Conservation (phyloP, 805 yeast species). For the Schizosaccharomyces octosporus region DNA sequence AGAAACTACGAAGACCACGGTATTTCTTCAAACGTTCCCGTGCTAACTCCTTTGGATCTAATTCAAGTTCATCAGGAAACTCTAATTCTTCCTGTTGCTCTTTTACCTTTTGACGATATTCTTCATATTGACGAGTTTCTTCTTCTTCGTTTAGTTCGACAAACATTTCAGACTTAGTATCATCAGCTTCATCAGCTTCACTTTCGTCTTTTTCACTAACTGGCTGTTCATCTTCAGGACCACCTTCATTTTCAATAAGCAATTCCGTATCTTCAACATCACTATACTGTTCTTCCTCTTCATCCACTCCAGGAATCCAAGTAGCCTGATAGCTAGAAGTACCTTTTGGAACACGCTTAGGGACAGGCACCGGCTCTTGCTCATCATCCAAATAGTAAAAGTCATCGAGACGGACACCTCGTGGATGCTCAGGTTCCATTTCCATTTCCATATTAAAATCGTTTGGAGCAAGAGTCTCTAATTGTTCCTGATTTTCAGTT, state of each 20-base stretch:
- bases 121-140: constrained; percentile 45
- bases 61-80: constrained; percentile 86
- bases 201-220: constrained; percentile 3
- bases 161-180: constrained; percentile 25
- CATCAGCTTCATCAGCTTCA: constrained; percentile 1
- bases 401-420: constrained; percentile 34
- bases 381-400: constrained; percentile 23
- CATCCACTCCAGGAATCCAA: constrained; percentile 31
- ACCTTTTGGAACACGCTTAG: constrained; percentile 34
- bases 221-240: constrained; percentile 10
- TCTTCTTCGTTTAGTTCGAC: constrained; percentile 61
- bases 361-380: constrained; percentile 10
- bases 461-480: constrained; percentile 11
- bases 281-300: constrained; percentile 10
- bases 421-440: constrained; percentile 14
- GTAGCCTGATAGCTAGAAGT: constrained; percentile 54
- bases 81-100: constrained; percentile 42
- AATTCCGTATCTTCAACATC: constrained; percentile 8
- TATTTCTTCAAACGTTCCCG: constrained; percentile 50
- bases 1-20: constrained; percentile 67
- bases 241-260: constrained; percentile 13
- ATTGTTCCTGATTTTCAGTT: constrained; percentile 11
- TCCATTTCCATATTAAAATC: constrained; percentile 10
- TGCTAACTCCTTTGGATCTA: constrained; percentile 52
- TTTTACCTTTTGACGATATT: constrained; percentile 40